These are phyloP conservation scores for Pseudogymnoascus sp. DNA, from an alignment of 2,329 filamentous ascomycete species.

Conservation along the genomic window DNA sequence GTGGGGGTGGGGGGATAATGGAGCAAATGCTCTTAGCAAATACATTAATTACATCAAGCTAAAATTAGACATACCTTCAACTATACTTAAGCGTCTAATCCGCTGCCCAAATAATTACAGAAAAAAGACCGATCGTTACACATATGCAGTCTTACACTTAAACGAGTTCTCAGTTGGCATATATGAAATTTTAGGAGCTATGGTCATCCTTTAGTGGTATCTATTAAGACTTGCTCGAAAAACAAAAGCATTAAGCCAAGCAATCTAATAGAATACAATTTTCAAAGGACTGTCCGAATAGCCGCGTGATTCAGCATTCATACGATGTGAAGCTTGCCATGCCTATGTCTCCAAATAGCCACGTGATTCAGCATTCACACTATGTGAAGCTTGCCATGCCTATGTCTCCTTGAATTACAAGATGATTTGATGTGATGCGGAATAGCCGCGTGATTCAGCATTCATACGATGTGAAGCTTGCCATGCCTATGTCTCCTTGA, in stretches of 20 bases:
- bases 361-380: too few species aligned
- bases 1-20: too few species aligned
- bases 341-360: too few species aligned
- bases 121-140: background rate
- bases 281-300: background rate
- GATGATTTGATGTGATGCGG: conserved; percentile 41
- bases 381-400: too few species aligned
- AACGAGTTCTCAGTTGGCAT: background rate
- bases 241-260: background rate
- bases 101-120: background rate
- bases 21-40: too few species aligned
- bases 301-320: background rate
- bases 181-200: background rate
- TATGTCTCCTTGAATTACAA: background rate
- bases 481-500: background rate
- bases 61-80: too few species aligned
- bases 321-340: too few species aligned
- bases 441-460: too few species aligned
- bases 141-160: background rate
- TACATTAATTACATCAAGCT: too few species aligned
- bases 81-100: background rate
- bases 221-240: background rate
- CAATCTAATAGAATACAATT: background rate
- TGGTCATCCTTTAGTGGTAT: background rate
- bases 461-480: background rate